phyloP scores from a whole-genome alignment of 1,284 basidiomycete species.

The Pholiota adiposa region DNA sequence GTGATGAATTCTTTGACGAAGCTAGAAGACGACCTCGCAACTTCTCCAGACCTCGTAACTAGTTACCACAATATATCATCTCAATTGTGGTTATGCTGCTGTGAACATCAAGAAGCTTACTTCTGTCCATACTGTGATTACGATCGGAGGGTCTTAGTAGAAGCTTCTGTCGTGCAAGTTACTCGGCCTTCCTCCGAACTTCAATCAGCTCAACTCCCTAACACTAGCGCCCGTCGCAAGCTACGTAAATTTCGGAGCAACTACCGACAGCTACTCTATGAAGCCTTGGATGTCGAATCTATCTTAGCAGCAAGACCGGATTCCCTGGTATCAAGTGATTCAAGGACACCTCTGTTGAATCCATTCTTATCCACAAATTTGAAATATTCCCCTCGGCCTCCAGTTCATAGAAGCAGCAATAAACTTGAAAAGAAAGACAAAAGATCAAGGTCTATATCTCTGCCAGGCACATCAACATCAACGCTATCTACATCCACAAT shows the following conservation, averaged over 20 bases:
- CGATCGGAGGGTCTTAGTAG: constrained; percentile 12
- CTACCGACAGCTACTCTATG: constrained; percentile 20
- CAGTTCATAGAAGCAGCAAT: constrained; percentile 18
- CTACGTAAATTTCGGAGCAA: constrained; percentile 23
- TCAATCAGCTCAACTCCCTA: not conserved
- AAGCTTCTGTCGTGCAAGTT: constrained; percentile 1
- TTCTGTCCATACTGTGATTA: constrained; percentile 29
- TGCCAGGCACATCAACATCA: constrained; percentile 1
- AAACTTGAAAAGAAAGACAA: constrained; percentile 26
- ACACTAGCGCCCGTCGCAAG: constrained; percentile 16
- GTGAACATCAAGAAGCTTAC: constrained; percentile 16
- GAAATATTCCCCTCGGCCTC: constrained; percentile 15
- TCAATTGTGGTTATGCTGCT: constrained; percentile 14
- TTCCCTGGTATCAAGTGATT: constrained; percentile 24
- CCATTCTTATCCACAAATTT: constrained; percentile 7
- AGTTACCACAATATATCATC: not conserved
- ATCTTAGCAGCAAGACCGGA: constrained; percentile 18
- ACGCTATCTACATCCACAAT: not conserved
- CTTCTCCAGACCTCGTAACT: not conserved
- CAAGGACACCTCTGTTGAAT: constrained; percentile 20
- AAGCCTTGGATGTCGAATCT: constrained; percentile 12
- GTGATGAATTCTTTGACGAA: not conserved
- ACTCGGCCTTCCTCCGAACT: not conserved
- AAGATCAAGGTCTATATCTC: constrained; percentile 10
- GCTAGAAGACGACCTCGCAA: not conserved